These are phyloP conservation scores for Aspergillus sp. DNA, from an alignment of 2,329 filamentous ascomycete genomes.

Conservation along the genomic window DNA sequence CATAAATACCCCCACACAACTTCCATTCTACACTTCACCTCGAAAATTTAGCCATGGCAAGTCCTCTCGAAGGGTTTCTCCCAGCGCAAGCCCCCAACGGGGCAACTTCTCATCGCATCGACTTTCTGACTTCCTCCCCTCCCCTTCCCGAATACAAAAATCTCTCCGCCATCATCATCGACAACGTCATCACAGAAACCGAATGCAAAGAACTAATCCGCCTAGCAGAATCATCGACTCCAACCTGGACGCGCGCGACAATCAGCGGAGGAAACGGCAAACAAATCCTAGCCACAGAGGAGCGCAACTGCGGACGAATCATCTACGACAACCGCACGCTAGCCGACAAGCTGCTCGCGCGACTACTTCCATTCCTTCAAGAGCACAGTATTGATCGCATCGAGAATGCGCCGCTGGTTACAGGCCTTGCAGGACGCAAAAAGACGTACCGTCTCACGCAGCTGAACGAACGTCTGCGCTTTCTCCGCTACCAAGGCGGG, in stretches of 20 bases:
- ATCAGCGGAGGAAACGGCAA: constrained; percentile 63
- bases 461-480: constrained; percentile 71
- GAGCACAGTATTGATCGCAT: constrained; percentile 48
- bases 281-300: constrained; percentile 57
- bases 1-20: not conserved
- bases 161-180: constrained; percentile 60
- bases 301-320: constrained; percentile 71
- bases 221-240: constrained; percentile 47
- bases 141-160: constrained; percentile 53
- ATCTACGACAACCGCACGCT: constrained; percentile 68
- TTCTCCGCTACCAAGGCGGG: constrained; percentile 68
- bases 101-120: constrained; percentile 49
- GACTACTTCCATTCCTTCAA: constrained; percentile 48
- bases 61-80: constrained; percentile 24
- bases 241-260: constrained; percentile 64
- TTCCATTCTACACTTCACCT: no score
- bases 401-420: constrained; percentile 38
- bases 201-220: constrained; percentile 62
- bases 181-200: constrained; percentile 58
- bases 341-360: constrained; percentile 60
- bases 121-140: constrained; percentile 49
- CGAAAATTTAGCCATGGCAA: not conserved
- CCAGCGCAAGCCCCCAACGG: constrained; percentile 37
- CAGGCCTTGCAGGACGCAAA: constrained; percentile 42
- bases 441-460: constrained; percentile 40